Percentiles rank a stretch among this genome's conserved stretches.
These are phyloP conservation scores for Boletales sp. DNA, from an alignment of 768 basidiomycete species.

Conservation along the genomic window DNA sequence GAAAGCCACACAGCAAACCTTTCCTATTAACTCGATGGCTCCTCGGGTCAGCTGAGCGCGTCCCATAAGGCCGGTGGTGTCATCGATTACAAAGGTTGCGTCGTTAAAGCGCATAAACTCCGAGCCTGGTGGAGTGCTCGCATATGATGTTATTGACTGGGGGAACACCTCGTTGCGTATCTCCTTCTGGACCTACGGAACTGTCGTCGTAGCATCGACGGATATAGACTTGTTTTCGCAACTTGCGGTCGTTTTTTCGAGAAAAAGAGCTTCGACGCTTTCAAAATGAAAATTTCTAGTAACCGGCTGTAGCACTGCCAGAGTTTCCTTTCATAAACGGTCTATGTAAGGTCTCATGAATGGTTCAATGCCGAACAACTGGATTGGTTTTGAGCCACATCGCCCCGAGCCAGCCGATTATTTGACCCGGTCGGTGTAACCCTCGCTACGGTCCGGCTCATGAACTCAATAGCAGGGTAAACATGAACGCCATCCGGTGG, in stretches of 20 bases:
- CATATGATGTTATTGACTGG: conserved; percentile 4
- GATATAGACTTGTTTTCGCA: background rate
- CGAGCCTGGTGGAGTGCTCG: conserved; percentile 6
- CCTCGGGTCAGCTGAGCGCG: conserved; percentile 13
- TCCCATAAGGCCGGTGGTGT: conserved; percentile 16
- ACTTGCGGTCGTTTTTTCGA: conserved; percentile 9
- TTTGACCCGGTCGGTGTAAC: conserved; percentile 33
- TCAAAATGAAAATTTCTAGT: too few species aligned
- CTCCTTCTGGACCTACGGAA: conserved; percentile 1
- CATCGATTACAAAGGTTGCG: conserved; percentile 17
- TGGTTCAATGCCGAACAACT: conserved; percentile 17
- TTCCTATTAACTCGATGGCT: conserved; percentile 9
- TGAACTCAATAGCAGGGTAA: conserved; percentile 45
- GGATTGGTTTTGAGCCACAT: conserved; percentile 16
- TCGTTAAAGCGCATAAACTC: conserved; percentile 20
- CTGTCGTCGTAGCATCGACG: conserved; percentile 3
- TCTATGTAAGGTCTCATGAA: conserved; percentile 7
- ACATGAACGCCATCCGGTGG: conserved; percentile 34
- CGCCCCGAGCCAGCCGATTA: conserved; percentile 25
- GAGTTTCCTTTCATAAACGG: conserved; percentile 3
- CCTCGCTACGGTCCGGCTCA: conserved; percentile 49
- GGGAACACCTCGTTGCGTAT: conserved; percentile 10
- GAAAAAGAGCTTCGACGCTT: background rate
- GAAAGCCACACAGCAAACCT: conserved; percentile 11
- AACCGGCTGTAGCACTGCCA: conserved; percentile 15